Evolutionary conservation across 164 flowering plant genomes (phyloP).

Genomic region (Pachysandra terminalis): DNA sequence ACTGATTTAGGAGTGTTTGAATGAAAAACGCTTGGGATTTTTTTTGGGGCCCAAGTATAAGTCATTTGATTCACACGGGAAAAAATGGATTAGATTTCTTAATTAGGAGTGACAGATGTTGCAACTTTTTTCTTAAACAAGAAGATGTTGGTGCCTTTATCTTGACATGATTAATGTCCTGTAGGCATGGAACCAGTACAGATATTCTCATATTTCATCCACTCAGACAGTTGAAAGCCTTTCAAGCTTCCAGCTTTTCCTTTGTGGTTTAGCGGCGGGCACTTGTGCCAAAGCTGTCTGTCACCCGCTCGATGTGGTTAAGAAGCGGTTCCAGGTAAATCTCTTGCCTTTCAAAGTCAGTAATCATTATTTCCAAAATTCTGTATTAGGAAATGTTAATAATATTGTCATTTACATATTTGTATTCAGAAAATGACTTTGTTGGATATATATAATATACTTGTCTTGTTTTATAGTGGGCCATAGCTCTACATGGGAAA

Average conservation of each 20-base stretch:
- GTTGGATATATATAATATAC: not conserved
- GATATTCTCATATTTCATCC: conserved; percentile 18
- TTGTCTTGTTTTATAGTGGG: not conserved
- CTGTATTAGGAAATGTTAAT: not conserved
- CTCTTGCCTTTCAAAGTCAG: not conserved
- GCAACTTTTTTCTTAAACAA: no score
- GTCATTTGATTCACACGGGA: not conserved
- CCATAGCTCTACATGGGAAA: not conserved
- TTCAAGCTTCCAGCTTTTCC: conserved; percentile 76
- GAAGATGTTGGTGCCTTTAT: no score
- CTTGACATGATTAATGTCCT: not conserved
- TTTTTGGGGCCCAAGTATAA: not conserved
- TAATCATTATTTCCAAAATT: not conserved
- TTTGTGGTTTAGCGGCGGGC: conserved; percentile 94
- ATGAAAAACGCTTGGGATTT: not conserved
- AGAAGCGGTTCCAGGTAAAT: conserved; percentile 98
- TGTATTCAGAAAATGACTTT: not conserved
- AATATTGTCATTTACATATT: not conserved
- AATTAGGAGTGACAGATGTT: no score
- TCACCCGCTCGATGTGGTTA: conserved; percentile 97
- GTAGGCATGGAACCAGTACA: conserved; percentile 42
- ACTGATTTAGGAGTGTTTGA: not conserved
- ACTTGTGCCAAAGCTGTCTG: conserved; percentile 90
- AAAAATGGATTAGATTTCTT: no score
- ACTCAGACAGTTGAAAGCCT: conserved; percentile 19